Evolutionary conservation across 257 asterid genomes (phyloP).

Genomic region (Solanum corneliomulleri): DNA sequence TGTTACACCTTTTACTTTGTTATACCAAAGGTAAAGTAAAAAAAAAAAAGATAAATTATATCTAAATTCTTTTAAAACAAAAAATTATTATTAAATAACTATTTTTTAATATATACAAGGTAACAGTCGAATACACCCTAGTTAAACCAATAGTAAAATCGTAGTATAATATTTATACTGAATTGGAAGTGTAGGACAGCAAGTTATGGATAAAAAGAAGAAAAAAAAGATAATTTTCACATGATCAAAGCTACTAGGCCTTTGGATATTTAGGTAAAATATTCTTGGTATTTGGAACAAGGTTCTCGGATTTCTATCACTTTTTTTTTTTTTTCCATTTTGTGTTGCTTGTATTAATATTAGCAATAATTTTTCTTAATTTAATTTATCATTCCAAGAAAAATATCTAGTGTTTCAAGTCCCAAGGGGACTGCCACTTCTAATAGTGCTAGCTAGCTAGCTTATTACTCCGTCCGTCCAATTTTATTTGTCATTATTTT

Average conservation of each 20-base stretch:
- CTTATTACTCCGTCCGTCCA: fast-evolving
- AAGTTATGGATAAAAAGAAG: background rate
- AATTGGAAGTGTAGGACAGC: background rate
- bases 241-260: background rate
- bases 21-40: no score
- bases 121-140: background rate
- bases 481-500: fast-evolving
- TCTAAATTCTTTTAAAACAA: no score
- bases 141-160: background rate
- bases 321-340: background rate
- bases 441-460: background rate
- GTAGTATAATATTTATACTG: background rate
- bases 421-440: background rate
- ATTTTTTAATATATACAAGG: no score
- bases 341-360: background rate
- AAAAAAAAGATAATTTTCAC: background rate
- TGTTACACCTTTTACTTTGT: no score
- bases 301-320: background rate
- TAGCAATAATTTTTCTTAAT: background rate
- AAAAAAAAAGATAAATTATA: no score
- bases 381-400: background rate
- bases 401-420: background rate
- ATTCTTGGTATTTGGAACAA: background rate
- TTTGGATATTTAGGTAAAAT: background rate
- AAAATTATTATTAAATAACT: no score